Base-by-base conservation (phyloP, 2,329 filamentous ascomycete genomes). In the Ceratocystis smalleyi region DNA sequence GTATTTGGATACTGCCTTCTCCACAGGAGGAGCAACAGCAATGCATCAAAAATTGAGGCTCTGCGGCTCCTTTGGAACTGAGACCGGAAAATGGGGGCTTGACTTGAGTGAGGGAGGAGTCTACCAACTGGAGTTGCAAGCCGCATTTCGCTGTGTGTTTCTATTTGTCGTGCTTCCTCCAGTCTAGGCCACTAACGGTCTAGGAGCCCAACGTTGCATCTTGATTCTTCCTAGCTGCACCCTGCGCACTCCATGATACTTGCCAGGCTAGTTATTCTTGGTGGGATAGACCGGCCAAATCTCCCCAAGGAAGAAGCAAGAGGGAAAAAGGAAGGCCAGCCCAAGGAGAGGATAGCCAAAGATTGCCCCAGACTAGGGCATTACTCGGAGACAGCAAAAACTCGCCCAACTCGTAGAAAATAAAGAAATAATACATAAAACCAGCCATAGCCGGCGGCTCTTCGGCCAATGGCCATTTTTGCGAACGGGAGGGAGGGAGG, bases 41-140 rank as follows among this genome's bases (percentile, higher is more conserved):
- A 54, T 54, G 24, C 49, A 60, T 60, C 57, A 60, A 24, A 15
- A 60, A 60, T 43, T 60, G 57, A 60, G 57, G 57, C 57, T 60
- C 57, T 60, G 57, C 57, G 57, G 57, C 32, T 60, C 57, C 57
- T 60, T 60, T 60, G 32, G 35, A 43, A 43, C 49, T 54, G 12
- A 24, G 12, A 10, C 19, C 43, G 6, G 32, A 10, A 45, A 43
- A 60, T 35, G 32, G 57, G 57, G 57, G 55, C 3, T 22, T 19
- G 35, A 12, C 45, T 49, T 49, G 45, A 24, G 6, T 49, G 55
- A 19, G n/a, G 15, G 55, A 59, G n/a, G 12, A 27, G 32, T n/a
- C 27, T 35, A 59, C 22, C 27, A 59, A 59, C 17, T 7, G 35
- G 24, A 19, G 27, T 57, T 27, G 35, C 35, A 40, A 40, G 35